Evolutionary conservation across 2,329 filamentous ascomycete genomes (phyloP), one percentile per base, ranked within the genome.

Genomic region (Cercospora sp.): DNA sequence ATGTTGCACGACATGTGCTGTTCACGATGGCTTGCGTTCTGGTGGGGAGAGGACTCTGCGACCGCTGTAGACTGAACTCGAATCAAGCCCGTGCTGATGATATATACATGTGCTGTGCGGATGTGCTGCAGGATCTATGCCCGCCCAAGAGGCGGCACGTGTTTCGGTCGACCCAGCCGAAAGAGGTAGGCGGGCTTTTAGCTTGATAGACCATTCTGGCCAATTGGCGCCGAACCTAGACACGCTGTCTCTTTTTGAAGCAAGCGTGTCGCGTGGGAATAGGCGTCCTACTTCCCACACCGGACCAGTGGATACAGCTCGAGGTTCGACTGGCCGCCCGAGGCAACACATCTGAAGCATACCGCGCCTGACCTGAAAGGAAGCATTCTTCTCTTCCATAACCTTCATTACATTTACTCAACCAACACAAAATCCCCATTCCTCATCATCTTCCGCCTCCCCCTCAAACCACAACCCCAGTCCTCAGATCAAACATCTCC

Each of bases 401-500:
- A 6, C 8, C 4, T 23, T 51, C 45, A 26, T 20, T 23, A 51
- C 45, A 3, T 13, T 7, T 20, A 48, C 1, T 20, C 10, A 13
- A 26, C 18, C 18, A 51, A 42, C 36, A 31, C 7, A 9, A 10
- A 3, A 31, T 31, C 8, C 7, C 30, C 9, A 31, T 31, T 10
- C 7, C 9, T 9, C 7, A 8, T 2, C 30, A 3, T 8, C 7
- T 31, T 5, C 30, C 30, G 10, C 9, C 30, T 10, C 30, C 30
- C 30, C 30, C 10, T 51, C 45, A 67, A 23, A 67, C 60, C 26
- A 67, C 65, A 26, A 53, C 57, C 60, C 64, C 65, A 1, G 65
- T 53, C 53, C 31, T 67, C 45, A 67, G 30, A 59, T 64, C 65
- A 20, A 69, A 71, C 69, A 71, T 73, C 18, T 65, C 66, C 45